Evolutionary conservation across 306 rosid species (phyloP), one percentile per base, ranked within the genome.

Genomic region (Citrullus colocynthis): DNA sequence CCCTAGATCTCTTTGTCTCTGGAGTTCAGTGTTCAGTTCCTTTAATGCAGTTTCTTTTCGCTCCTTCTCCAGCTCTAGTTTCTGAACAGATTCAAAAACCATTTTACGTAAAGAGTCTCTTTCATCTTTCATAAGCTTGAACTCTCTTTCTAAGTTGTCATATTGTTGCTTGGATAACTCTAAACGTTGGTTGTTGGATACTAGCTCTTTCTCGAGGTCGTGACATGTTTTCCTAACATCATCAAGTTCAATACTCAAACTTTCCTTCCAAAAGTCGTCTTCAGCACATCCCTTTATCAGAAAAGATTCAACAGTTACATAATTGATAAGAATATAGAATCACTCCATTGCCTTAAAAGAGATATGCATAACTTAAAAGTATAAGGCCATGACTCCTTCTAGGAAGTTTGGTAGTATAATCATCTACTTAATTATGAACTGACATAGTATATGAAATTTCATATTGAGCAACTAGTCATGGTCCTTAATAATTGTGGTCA

Each of bases 1-100:
- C 84, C 89, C 93, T 60, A 95, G 82, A 79, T 86, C 88, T 86
- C 86, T 92, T 80, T 97, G 88, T 85, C 91, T 89, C 79, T 80
- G 88, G 14, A 84, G 80, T 86, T 95, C 93, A 42, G 56, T 41
- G 75, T 83, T 84, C 83, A 89, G 80, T 80, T 83, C 90, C 85
- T 87, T 88, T 89, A 89, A 65, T 42, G 80, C 88, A 84, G 82
- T 86, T 82, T 92, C 90, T 87, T 89, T 89, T 82, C 85, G 89
- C 52, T 81, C 82, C 44, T 87, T 85, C 82, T 85, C 88, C 21
- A 80, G 69, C 54, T 82, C 81, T 55, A 89, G 79, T 82, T 84
- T 90, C 63, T 89, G 82, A 51, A 88, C 85, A 63, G 89, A 88
- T 77, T 91, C 90, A 48, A 87, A 84, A 74, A 83, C 86, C 83